Conservation (phyloP, 2,329 filamentous ascomycete genomes). For the Neocucurbitaria cava region DNA sequence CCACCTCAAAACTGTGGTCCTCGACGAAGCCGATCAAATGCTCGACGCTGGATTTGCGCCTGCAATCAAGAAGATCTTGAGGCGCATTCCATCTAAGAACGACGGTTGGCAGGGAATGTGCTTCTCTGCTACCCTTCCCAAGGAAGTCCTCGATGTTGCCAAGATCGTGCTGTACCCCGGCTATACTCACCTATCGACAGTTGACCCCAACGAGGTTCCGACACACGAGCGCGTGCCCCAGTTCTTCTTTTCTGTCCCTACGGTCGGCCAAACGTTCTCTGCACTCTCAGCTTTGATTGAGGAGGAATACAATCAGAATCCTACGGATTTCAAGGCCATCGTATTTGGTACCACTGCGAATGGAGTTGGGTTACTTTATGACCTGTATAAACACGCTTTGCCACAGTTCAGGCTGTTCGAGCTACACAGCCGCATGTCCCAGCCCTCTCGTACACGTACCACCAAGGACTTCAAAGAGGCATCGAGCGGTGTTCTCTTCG, state of each 20-base stretch:
- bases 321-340: slow-evolving; percentile 54
- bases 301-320: slow-evolving; percentile 50
- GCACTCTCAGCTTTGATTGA: slow-evolving; percentile 55
- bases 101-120: slow-evolving; percentile 59
- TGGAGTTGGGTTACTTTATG: slow-evolving; percentile 52
- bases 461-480: slow-evolving; percentile 55
- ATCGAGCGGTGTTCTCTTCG: slow-evolving; percentile 58
- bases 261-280: slow-evolving; percentile 54
- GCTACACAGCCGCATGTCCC: slow-evolving; percentile 54
- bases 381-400: slow-evolving; percentile 45
- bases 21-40: slow-evolving; percentile 55
- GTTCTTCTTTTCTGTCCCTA: slow-evolving; percentile 54
- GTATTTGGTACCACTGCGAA: slow-evolving; percentile 58
- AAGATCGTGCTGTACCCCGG: slow-evolving; percentile 53
- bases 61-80: slow-evolving; percentile 60
- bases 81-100: slow-evolving; percentile 58
- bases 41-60: slow-evolving; percentile 62
- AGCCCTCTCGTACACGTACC: slow-evolving; percentile 51
- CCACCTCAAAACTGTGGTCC: slow-evolving; percentile 54
- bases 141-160: slow-evolving; percentile 54
- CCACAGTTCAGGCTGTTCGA: slow-evolving; percentile 49
- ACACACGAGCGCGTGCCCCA: slow-evolving; percentile 59
- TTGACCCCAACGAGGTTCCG: slow-evolving; percentile 54
- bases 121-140: slow-evolving; percentile 55
- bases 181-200: slow-evolving; percentile 53